Conservation (phyloP, 2,329 filamentous ascomycete species). For the Aspergillus udagawae region DNA sequence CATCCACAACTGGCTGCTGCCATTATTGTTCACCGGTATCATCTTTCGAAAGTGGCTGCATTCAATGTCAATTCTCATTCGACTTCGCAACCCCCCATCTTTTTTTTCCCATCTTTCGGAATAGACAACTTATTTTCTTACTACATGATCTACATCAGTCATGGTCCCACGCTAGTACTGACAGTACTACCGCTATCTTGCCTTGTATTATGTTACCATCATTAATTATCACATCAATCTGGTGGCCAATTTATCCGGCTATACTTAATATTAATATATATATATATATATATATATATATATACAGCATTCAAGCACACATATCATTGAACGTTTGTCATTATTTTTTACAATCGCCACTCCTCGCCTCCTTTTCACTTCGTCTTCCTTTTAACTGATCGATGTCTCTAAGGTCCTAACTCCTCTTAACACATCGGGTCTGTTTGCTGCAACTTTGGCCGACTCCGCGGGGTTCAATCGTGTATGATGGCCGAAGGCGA, state of each 20-base stretch:
- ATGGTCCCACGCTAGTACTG: neutral
- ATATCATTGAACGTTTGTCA: neutral
- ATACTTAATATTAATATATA: neutral
- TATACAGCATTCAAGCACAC: neutral
- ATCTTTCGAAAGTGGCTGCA: neutral
- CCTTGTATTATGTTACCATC: neutral
- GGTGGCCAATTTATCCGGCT: conserved; percentile 4
- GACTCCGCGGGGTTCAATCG: neutral
- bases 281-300: neutral
- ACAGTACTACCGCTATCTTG: neutral
- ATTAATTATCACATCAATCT: neutral
- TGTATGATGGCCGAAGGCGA: conserved; percentile 32
- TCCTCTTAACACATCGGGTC: neutral
- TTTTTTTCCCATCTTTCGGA: neutral
- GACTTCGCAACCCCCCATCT: neutral
- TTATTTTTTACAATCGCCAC: neutral
- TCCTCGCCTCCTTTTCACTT: neutral
- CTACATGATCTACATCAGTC: neutral
- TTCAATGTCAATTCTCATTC: neutral
- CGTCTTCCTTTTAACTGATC: neutral
- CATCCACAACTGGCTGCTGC: neutral
- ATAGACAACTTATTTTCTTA: neutral
- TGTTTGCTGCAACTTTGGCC: neutral
- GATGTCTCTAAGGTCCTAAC: neutral
- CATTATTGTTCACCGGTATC: neutral